These are phyloP conservation scores for Monilinia vaccinii-corymbosi DNA, from an alignment of 2,329 filamentous ascomycete genomes.

Conservation along the genomic window DNA sequence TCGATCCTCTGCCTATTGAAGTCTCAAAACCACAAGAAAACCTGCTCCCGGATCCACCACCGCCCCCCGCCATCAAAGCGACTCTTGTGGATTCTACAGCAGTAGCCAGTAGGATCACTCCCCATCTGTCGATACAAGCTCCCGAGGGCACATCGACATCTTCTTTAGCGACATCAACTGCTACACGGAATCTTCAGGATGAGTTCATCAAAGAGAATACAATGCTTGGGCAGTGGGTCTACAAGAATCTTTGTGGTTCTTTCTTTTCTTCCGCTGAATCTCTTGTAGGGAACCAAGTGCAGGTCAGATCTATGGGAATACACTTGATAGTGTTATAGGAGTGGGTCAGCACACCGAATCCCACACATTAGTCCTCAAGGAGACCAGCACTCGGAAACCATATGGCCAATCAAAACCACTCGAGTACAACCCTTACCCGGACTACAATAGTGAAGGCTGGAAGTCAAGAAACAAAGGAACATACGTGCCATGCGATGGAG, in stretches of 20 bases:
- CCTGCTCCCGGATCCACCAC: not conserved
- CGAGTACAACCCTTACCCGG: slow-evolving; percentile 62
- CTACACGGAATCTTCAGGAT: not conserved
- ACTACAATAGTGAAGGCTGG: slow-evolving; percentile 58
- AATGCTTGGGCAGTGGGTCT: slow-evolving; percentile 16
- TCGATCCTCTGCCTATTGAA: not conserved
- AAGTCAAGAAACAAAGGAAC: slow-evolving; percentile 44
- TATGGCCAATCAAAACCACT: slow-evolving; percentile 42
- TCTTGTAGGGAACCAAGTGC: slow-evolving; percentile 35
- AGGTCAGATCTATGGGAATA: slow-evolving; percentile 49
- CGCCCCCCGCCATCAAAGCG: no score
- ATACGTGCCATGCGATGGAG: slow-evolving; percentile 56
- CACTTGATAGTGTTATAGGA: slow-evolving; percentile 39
- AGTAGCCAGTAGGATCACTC: not conserved
- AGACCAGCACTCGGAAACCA: slow-evolving; percentile 31
- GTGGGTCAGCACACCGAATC: slow-evolving; percentile 25
- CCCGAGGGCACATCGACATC: not conserved
- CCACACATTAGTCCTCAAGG: slow-evolving; percentile 27
- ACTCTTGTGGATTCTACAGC: not conserved
- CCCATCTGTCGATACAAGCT: not conserved
- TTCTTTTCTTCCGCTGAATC: slow-evolving; percentile 14
- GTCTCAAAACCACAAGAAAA: not conserved
- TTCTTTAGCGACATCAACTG: not conserved
- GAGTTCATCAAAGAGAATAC: slow-evolving; percentile 19
- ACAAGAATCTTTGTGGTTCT: not conserved